Percentiles rank a stretch among this genome's conserved stretches.
Conservation (phyloP, 1,284 basidiomycete genomes). For the Marasmius fiardii region DNA sequence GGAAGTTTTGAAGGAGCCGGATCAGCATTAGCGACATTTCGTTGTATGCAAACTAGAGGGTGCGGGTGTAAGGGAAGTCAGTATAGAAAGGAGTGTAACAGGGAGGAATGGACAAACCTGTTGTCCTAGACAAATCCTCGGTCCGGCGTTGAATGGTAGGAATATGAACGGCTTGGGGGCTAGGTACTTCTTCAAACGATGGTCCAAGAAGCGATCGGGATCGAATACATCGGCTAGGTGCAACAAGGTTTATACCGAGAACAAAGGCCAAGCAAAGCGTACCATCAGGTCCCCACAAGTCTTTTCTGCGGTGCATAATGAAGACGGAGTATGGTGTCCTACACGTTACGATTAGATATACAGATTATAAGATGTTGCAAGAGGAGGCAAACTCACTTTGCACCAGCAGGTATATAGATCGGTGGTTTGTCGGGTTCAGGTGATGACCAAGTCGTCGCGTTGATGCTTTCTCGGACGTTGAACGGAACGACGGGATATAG, state of each 20-base stretch:
- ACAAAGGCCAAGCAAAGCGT: conserved; percentile 2
- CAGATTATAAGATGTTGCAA: neutral
- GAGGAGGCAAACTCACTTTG: conserved; percentile 24
- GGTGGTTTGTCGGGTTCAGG: conserved; percentile 29
- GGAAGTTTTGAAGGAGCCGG: conserved; percentile 59
- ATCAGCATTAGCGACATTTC: conserved; percentile 66
- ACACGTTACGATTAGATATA: neutral
- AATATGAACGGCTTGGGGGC: conserved; percentile 38
- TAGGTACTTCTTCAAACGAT: conserved; percentile 7
- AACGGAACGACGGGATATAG: conserved; percentile 48
- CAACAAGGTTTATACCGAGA: neutral
- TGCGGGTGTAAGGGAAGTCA: neutral
- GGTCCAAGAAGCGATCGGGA: conserved; percentile 9
- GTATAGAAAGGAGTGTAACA: neutral
- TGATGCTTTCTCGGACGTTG: conserved; percentile 30
- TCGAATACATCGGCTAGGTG: conserved; percentile 8
- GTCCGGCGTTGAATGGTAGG: conserved; percentile 46
- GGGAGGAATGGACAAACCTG: conserved; percentile 24
- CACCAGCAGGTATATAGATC: conserved; percentile 36
- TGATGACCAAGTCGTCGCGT: conserved; percentile 32
- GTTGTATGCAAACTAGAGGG: conserved; percentile 60
- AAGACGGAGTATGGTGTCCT: conserved; percentile 37
- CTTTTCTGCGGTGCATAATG: conserved; percentile 47
- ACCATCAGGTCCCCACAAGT: conserved; percentile 56
- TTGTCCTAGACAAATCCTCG: conserved; percentile 45